Conservation (phyloP, 352 stramenopile species). For the Pythium aristosporum region DNA sequence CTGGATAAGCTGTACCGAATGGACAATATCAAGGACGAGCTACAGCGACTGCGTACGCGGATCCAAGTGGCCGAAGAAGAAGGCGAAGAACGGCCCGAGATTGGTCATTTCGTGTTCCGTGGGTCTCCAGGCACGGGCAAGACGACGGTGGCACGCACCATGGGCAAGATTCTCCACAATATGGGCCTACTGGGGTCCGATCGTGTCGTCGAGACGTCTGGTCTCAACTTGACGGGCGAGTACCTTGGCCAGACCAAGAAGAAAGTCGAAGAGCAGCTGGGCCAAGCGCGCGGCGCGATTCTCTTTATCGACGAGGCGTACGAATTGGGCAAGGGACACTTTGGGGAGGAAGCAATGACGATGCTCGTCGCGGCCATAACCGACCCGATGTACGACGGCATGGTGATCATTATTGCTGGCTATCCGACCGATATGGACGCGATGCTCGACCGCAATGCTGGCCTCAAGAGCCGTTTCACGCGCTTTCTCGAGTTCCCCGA, state of each 20-base stretch:
- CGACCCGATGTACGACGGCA: conserved; percentile 68
- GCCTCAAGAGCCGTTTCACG: conserved; percentile 90
- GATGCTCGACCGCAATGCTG: conserved; percentile 89
- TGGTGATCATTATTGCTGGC: conserved; percentile 90
- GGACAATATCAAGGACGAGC: conserved; percentile 54
- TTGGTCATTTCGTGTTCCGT: conserved; percentile 88
- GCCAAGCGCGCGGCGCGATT: conserved; percentile 88
- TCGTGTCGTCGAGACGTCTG: conserved; percentile 90
- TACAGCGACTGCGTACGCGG: conserved; percentile 52
- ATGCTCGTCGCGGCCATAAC: conserved; percentile 90
- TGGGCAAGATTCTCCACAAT: conserved; percentile 93
- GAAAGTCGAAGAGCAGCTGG: conserved; percentile 85
- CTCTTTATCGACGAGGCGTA: conserved; percentile 95
- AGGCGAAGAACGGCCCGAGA: conserved; percentile 50
- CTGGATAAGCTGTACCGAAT: conserved; percentile 62
- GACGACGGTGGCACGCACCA: conserved; percentile 88
- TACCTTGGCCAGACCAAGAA: conserved; percentile 90
- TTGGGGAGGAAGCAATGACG: conserved; percentile 88
- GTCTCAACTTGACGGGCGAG: conserved; percentile 85
- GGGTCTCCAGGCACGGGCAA: conserved; percentile 88
- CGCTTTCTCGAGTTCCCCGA: conserved; percentile 88
- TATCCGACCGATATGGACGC: conserved; percentile 87
- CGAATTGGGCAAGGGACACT: conserved; percentile 80
- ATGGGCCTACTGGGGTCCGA: conserved; percentile 90
- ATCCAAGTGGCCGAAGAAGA: conserved; percentile 69